A percentile compares a stretch with the other conserved stretches of the same genome.
These are phyloP conservation scores for Phytophthora sp. DNA, from an alignment of 352 stramenopile genomes.

Conservation along the genomic window DNA sequence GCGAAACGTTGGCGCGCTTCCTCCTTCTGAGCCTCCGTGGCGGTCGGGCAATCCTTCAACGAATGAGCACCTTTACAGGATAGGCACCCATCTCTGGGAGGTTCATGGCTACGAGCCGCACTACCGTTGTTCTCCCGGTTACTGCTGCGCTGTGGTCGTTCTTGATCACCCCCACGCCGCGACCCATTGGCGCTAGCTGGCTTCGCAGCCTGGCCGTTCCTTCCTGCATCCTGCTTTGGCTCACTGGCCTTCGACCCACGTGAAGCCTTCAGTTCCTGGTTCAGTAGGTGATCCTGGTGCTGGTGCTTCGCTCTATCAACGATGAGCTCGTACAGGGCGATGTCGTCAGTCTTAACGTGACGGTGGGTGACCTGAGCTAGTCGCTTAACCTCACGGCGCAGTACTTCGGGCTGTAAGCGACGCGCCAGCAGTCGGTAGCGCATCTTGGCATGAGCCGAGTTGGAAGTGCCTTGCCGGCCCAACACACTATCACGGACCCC, in stretches of 20 bases:
- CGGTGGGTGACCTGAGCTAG: not conserved
- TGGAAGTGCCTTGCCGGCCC: not conserved
- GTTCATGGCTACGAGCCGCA: no score
- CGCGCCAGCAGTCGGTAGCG: not conserved
- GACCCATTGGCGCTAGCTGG: no score
- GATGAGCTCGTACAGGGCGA: not conserved
- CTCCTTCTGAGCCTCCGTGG: not conserved
- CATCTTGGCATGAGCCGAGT: not conserved
- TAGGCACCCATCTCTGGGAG: no score
- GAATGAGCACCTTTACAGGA: not conserved
- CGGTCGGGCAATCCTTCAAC: not conserved
- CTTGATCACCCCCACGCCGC: no score
- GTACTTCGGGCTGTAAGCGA: not conserved
- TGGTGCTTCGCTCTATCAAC: not conserved
- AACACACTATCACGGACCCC: not conserved
- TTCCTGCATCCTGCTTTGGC: no score
- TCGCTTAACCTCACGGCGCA: not conserved
- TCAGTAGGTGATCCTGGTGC: no score
- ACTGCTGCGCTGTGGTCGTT: no score
- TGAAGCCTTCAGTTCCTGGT: no score
- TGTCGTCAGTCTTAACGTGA: not conserved
- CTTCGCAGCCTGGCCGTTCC: no score
- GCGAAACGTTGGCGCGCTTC: not conserved
- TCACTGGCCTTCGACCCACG: no score
- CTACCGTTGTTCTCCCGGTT: no score